Evolutionary conservation across 2,329 filamentous ascomycete species (phyloP).

Genomic region (Huntiella omanensis): DNA sequence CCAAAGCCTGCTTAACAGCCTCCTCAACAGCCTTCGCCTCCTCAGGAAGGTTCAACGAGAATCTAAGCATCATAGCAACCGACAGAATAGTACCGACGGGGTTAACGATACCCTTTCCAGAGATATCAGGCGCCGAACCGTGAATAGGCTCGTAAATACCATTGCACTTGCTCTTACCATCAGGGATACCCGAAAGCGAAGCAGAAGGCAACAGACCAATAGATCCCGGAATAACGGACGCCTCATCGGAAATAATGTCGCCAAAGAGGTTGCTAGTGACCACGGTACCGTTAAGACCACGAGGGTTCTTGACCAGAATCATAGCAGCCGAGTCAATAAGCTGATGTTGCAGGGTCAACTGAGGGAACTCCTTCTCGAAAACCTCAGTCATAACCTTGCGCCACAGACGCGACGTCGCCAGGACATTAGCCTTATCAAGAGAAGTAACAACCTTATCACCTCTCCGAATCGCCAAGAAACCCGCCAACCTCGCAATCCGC

Average conservation of each 20-base stretch:
- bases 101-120: constrained; percentile 66
- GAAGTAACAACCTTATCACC: constrained; percentile 55
- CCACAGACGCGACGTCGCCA: constrained; percentile 81
- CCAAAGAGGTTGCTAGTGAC: constrained; percentile 90
- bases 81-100: constrained; percentile 83
- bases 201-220: constrained; percentile 79
- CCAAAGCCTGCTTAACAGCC: constrained; percentile 63
- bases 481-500: constrained; percentile 68
- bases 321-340: constrained; percentile 94
- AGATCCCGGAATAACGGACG: constrained; percentile 79
- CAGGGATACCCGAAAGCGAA: constrained; percentile 68
- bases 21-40: constrained; percentile 66
- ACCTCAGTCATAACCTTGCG: constrained; percentile 69
- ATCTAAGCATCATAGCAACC: constrained; percentile 88
- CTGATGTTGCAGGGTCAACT: constrained; percentile 69
- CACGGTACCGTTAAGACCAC: constrained; percentile 71
- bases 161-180: constrained; percentile 68
- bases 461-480: constrained; percentile 57
- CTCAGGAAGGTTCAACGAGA: constrained; percentile 62
- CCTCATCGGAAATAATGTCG: constrained; percentile 91
- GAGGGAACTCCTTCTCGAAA: constrained; percentile 75
- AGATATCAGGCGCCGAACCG: constrained; percentile 84
- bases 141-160: constrained; percentile 98
- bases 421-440: constrained; percentile 90
- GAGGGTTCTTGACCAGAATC: constrained; percentile 90